Conservation (phyloP, 75 land plant genomes). For the Cunninghamia lanceolata region DNA sequence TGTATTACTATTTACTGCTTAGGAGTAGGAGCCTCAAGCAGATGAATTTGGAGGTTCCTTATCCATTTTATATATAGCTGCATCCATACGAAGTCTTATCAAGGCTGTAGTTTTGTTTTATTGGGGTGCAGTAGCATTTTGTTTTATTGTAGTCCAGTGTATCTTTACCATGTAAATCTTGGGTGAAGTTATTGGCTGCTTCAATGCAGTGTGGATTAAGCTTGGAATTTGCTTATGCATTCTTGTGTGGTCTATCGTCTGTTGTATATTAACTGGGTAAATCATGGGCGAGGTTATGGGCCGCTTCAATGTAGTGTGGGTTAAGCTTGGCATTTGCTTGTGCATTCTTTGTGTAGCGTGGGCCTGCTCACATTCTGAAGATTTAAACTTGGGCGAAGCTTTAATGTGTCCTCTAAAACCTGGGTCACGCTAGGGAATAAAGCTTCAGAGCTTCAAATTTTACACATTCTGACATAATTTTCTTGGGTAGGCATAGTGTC, state of each 20-base stretch:
- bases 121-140: background rate
- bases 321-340: background rate
- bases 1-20: background rate
- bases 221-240: too few relatives aligned
- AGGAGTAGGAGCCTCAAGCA: background rate
- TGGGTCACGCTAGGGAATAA: background rate
- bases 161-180: background rate
- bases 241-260: too few relatives aligned
- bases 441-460: background rate
- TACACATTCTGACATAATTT: background rate
- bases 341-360: background rate
- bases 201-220: background rate
- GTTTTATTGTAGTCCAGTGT: background rate
- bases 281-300: too few relatives aligned
- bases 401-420: background rate
- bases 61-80: background rate
- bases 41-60: background rate
- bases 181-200: background rate
- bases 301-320: too few relatives aligned
- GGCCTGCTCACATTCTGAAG: too few relatives aligned
- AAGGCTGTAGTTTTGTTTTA: background rate
- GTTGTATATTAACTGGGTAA: too few relatives aligned
- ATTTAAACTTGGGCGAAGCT: background rate
- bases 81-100: background rate
- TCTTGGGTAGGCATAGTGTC: background rate